A percentile compares a stretch with the other conserved stretches of the same genome.
Conservation (phyloP, 1,139 yeast genomes). For the Magnusiomyces magnusii region DNA sequence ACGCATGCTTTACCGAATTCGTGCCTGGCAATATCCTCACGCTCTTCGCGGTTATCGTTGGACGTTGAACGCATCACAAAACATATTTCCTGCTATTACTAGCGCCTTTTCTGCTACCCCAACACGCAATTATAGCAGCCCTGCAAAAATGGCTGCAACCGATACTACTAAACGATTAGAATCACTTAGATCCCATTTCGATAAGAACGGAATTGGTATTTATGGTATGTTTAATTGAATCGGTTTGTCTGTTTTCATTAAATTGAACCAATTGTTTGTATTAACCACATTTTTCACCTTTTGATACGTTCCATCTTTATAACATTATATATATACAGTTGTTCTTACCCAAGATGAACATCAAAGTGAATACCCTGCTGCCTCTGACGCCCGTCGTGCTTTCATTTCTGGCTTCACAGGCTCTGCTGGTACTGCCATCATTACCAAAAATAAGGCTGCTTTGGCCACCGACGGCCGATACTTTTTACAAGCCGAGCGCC, state of each 20-base stretch:
- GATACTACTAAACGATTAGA: constrained; percentile 37
- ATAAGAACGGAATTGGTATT: constrained; percentile 55
- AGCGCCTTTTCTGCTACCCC: background rate
- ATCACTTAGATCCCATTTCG: constrained; percentile 59
- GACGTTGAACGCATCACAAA: background rate
- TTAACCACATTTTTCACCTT: background rate
- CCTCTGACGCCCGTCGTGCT: constrained; percentile 73
- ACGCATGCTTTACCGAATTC: constrained; percentile 4
- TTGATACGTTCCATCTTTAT: background rate
- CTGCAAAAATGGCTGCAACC: background rate
- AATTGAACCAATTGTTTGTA: too few species aligned
- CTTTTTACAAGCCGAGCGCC: constrained; percentile 82
- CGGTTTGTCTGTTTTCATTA: constrained; percentile 37
- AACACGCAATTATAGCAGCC: background rate
- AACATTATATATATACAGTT: constrained; percentile 28
- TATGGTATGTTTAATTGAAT: constrained; percentile 34
- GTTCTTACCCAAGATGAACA: constrained; percentile 93
- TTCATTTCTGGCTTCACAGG: constrained; percentile 84
- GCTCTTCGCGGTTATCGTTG: background rate
- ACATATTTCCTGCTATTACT: background rate
- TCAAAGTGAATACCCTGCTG: constrained; percentile 81
- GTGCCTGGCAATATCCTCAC: constrained; percentile 2
- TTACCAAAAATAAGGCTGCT: constrained; percentile 68
- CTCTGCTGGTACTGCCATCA: constrained; percentile 87
- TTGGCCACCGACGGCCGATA: constrained; percentile 94